Evolutionary conservation across 495 filamentous ascomycete genomes (phyloP).

Genomic region (Aspergillus cavernicola): DNA sequence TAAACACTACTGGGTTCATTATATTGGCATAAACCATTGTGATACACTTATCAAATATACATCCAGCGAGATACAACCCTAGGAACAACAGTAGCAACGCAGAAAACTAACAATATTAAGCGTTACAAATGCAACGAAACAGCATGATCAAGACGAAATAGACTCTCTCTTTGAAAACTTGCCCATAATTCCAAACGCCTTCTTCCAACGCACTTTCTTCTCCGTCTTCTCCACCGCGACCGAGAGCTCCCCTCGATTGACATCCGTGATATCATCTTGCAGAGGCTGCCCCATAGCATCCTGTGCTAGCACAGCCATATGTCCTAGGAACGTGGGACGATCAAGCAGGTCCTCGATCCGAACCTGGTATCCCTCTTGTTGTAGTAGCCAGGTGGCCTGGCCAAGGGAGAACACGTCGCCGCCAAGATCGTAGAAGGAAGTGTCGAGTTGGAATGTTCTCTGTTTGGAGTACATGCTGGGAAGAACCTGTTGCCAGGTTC

Average conservation of each 20-base stretch:
- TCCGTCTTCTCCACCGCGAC: background rate
- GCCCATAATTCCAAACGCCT: background rate
- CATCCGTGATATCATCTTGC: background rate
- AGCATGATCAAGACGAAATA: background rate
- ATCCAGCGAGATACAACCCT: too few species aligned
- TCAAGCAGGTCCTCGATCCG: background rate
- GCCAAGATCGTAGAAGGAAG: background rate
- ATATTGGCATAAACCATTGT: too few species aligned
- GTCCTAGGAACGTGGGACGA: background rate
- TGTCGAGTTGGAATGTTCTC: constrained; percentile 2
- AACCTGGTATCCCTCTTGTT: constrained; percentile 4
- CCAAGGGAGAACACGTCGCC: background rate
- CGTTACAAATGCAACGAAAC: too few species aligned
- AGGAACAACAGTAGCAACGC: too few species aligned
- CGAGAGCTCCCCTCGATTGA: background rate
- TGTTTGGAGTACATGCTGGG: background rate
- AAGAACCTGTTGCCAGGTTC: constrained; percentile 1
- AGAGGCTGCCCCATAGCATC: background rate
- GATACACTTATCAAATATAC: too few species aligned
- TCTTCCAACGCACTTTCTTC: constrained; percentile 6
- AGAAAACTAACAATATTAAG: too few species aligned
- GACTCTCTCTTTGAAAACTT: constrained; percentile 5
- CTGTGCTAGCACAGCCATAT: constrained; percentile 1
- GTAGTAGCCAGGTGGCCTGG: background rate
- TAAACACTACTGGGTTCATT: too few species aligned